Conservation (phyloP, 768 basidiomycete species). For the Phylloporus sp. region DNA sequence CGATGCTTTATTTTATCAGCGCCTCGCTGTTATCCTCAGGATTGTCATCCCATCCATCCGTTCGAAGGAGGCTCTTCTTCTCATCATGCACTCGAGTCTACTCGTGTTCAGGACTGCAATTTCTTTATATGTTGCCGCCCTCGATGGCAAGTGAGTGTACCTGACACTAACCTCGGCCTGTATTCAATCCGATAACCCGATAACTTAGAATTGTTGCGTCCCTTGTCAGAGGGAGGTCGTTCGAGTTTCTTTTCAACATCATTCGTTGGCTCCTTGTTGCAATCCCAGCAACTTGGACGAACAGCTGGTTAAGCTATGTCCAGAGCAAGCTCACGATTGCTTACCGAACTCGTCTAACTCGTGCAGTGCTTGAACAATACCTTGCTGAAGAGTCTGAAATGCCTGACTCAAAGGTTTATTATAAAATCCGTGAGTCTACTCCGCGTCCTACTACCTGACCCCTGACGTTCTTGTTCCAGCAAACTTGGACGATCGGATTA, state of each 20-base stretch:
- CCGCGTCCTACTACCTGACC: not conserved
- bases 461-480: slow-evolving; percentile 41
- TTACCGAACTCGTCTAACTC: slow-evolving; percentile 82
- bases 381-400: slow-evolving; percentile 68
- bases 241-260: slow-evolving; percentile 80
- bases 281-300: slow-evolving; percentile 89
- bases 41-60: slow-evolving; percentile 86
- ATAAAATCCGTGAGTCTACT: slow-evolving; percentile 73
- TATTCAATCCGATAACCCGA: slow-evolving; percentile 4
- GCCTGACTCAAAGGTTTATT: slow-evolving; percentile 80
- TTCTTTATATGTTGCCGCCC: slow-evolving; percentile 88
- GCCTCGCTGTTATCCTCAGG: slow-evolving; percentile 69
- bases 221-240: slow-evolving; percentile 80
- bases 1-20: slow-evolving; percentile 87
- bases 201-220: slow-evolving; percentile 97
- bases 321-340: slow-evolving; percentile 92
- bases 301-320: slow-evolving; percentile 88
- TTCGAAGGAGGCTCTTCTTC: slow-evolving; percentile 83
- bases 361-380: slow-evolving; percentile 79
- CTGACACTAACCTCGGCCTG: not conserved
- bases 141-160: slow-evolving; percentile 78
- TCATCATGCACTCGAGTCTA: slow-evolving; percentile 85
- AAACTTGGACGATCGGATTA: slow-evolving; percentile 92
- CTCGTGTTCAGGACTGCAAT: slow-evolving; percentile 88
- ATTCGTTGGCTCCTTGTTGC: slow-evolving; percentile 88